These are phyloP conservation scores for Sporisorium graminicola DNA, from an alignment of 1,284 basidiomycete genomes.

Conservation along the genomic window DNA sequence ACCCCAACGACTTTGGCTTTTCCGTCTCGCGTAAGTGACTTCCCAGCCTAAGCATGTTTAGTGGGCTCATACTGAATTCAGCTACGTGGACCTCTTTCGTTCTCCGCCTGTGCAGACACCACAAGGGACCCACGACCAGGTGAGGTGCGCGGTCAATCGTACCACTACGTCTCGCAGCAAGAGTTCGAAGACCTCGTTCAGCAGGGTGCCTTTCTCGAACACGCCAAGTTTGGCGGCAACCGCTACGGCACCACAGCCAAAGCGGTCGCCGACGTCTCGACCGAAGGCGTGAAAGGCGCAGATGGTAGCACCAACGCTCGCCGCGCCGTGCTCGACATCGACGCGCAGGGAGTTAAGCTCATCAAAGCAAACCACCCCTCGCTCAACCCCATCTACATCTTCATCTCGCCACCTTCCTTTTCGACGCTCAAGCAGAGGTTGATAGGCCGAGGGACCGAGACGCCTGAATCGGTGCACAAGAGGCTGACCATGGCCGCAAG, in stretches of 20 bases:
- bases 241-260: constrained; percentile 88
- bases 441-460: constrained; percentile 85
- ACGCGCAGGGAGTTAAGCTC: constrained; percentile 79
- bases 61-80: not conserved
- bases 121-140: constrained; percentile 87
- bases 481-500: constrained; percentile 83
- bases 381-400: constrained; percentile 88
- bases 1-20: constrained; percentile 90
- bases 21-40: constrained; percentile 82
- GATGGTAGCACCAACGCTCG: constrained; percentile 71
- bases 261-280: constrained; percentile 74
- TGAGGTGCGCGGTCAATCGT: constrained; percentile 80
- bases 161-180: constrained; percentile 74
- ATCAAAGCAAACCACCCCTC: constrained; percentile 80
- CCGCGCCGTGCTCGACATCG: constrained; percentile 94
- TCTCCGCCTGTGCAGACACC: constrained; percentile 77
- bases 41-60: not conserved
- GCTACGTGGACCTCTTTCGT: too few relatives aligned
- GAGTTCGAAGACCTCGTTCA: constrained; percentile 73
- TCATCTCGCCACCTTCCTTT: constrained; percentile 89
- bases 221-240: constrained; percentile 87
- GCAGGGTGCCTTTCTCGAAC: constrained; percentile 75
- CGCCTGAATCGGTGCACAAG: constrained; percentile 79
- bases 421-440: constrained; percentile 74
- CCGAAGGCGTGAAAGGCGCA: constrained; percentile 33